Base-by-base conservation (phyloP, 306 rosid species). In the Cucurbita ficifolia region DNA sequence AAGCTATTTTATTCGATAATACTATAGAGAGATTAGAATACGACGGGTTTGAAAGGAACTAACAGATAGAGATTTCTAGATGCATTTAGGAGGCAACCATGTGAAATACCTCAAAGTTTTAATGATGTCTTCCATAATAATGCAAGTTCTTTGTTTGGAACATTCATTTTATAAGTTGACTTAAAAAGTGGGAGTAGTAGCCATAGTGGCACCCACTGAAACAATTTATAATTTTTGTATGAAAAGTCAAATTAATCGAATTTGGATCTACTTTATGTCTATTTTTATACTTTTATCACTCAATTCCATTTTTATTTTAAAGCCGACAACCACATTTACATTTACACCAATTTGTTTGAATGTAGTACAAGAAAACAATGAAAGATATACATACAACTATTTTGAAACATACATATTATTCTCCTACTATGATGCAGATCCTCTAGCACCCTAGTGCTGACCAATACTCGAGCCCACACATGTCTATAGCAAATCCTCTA, bases 41-140 rank as follows among this genome's bases (percentile, higher is more conserved):
- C 5, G 55, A 17, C 9, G 55, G 2, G 0, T 17, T 51, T 51
- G 10, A 8, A 49, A n/a, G 53, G 53, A 13, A 1, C 53, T n/a
- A 10, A 14, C 4, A 0, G 16, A 58, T 29, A 2, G 17, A 29
- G 3, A 24, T 58, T 29, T 33, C 13, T 50, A 29, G 43, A 60
- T 1, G 73, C 19, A 46, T 22, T 13, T 50, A 9, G 56, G 8
- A 24, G 56, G 22, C 73, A 49, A 68, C 13, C 73, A 68, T 68
- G 56, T 68, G 73, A 48, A 46, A 68, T 10, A 40, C 10, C 42
- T 22, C 22, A 68, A 68, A 68, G 42, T 68, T 46, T 43, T 49
- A 68, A 68, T 68, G 73, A 68, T 68, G 56, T 8, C 73, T 46
- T 68, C 8, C 73, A 22, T 46, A 68, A 68, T 68, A 46, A 68